Conservation (phyloP, 148 eudicot genomes). For the Heliosperma pusillum region DNA sequence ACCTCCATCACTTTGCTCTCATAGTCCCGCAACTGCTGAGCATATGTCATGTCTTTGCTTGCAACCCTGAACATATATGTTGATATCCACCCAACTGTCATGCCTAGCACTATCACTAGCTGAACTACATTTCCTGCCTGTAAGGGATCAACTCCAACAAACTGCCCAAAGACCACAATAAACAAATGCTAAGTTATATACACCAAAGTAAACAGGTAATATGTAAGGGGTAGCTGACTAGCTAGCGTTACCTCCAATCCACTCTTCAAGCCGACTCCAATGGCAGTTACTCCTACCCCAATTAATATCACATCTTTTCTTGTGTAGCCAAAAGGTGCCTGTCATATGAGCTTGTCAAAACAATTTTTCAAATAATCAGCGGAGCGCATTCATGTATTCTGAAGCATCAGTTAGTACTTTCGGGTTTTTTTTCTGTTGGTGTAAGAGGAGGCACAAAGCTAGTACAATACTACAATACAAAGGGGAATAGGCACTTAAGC, state of each 20-base stretch:
- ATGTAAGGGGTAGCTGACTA: background rate
- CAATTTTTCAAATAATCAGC: background rate
- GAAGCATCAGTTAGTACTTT: background rate
- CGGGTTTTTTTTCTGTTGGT: background rate
- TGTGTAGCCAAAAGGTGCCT: slow-evolving; percentile 81
- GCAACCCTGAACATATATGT: slow-evolving; percentile 91
- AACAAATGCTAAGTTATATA: slow-evolving; percentile 4
- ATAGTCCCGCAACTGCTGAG: slow-evolving; percentile 87
- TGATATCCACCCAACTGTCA: slow-evolving; percentile 94
- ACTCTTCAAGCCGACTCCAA: slow-evolving; percentile 70
- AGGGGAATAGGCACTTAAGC: background rate
- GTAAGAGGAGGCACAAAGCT: background rate
- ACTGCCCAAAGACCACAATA: slow-evolving; percentile 40
- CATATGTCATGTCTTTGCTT: slow-evolving; percentile 98
- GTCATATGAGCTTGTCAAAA: slow-evolving; percentile 24
- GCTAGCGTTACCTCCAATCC: slow-evolving; percentile 69
- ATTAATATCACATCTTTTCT: slow-evolving; percentile 92
- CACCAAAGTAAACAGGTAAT: background rate
- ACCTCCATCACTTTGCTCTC: slow-evolving; percentile 98
- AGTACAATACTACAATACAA: background rate
- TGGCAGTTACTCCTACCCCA: slow-evolving; percentile 72
- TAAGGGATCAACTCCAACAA: slow-evolving; percentile 80
- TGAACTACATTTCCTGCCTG: slow-evolving; percentile 96
- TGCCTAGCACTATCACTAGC: slow-evolving; percentile 80
- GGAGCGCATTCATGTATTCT: background rate